Evolutionary conservation across 2,329 filamentous ascomycete species (phyloP), one percentile per base, ranked within the genome.

Genomic region (Penicillium sp.): DNA sequence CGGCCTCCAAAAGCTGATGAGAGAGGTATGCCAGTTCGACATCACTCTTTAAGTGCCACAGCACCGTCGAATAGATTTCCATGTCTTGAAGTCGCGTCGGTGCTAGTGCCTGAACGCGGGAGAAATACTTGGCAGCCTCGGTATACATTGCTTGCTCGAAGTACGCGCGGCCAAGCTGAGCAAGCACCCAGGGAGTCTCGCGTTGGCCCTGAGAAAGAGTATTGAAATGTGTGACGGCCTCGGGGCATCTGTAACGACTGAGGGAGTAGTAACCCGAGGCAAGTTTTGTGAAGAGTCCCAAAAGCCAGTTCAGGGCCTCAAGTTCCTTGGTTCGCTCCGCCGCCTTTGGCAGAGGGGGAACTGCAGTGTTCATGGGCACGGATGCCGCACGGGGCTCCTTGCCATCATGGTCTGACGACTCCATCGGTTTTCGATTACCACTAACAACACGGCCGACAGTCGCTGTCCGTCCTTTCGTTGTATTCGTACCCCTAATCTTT

Each of bases 61-160:
- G 82, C n/a, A 96, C 88, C 0, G 94, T 99, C 13, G 93, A 97
- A 75, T 96, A 99, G 31, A 97, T 87, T 70, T 99, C 94, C 92
- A 97, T 97, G 68, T 97, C 92, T 69, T 96, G 89, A 40, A 95
- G 81, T 3, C 91, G 86, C 1, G 90, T 90, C 1, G 93, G 93
- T 11, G 90, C 87, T 62, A 94, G 81, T 28, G 88, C 84, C 47
- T 91, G 87, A 61, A 99, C 84, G 52, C 87, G 86, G 54, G 86
- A 82, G 72, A 96, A 99, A 66, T 87, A 89, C 60, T 89, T 91
- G 70, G 96, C 93, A 3, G 94, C 91, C 59, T 96, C 91, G 2
- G 81, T 79, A 69, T 97, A 97, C 61, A 88, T 84, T 9, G 89
- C 89, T 70, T 93, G 90, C 77, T 99, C 94, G 71, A 96, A 96